A percentile compares a stretch with the other conserved stretches of the same genome.
These are phyloP conservation scores for Nannochloropsis gaditana DNA, from an alignment of 108 stramenopile species.

Conservation along the genomic window DNA sequence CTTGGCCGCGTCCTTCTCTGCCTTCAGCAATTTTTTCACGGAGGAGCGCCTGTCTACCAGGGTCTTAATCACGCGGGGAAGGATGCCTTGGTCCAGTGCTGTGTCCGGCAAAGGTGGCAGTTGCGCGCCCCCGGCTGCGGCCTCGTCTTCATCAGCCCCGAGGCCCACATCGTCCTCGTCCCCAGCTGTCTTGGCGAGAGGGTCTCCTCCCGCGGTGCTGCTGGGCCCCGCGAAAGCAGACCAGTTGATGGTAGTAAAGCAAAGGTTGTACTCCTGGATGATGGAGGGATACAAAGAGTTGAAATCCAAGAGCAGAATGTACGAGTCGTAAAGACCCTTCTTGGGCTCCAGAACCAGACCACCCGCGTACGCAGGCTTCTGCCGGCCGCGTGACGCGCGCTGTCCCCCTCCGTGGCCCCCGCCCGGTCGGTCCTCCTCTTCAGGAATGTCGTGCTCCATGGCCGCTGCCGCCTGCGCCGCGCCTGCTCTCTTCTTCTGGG, in stretches of 20 bases:
- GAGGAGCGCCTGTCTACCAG: slow-evolving; percentile 85
- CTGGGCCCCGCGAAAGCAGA: slow-evolving; percentile 37
- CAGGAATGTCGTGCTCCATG: slow-evolving; percentile 10
- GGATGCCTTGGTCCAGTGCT: slow-evolving; percentile 67
- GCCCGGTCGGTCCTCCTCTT: neutral
- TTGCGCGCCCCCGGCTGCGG: slow-evolving; percentile 44
- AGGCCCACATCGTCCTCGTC: slow-evolving; percentile 34
- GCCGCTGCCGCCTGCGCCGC: neutral
- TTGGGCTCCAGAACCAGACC: slow-evolving; percentile 99
- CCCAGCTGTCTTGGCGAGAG: neutral
- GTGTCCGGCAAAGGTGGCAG: slow-evolving; percentile 80
- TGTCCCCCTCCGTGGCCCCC: neutral
- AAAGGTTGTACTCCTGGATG: slow-evolving; percentile 99
- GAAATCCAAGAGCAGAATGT: slow-evolving; percentile 96
- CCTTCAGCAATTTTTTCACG: slow-evolving; percentile 86
- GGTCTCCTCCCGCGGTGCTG: slow-evolving; percentile 29
- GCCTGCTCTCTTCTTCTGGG: neutral
- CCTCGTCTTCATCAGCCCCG: slow-evolving; percentile 43
- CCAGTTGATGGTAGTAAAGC: slow-evolving; percentile 98
- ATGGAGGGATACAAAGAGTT: slow-evolving; percentile 96
- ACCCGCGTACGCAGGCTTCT: slow-evolving; percentile 80
- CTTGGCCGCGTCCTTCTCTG: slow-evolving; percentile 34
- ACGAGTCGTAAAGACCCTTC: slow-evolving; percentile 96
- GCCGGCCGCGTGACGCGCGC: neutral
- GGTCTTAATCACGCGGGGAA: slow-evolving; percentile 88